Base-by-base conservation (phyloP, 306 rosid genomes). In the Macrotyloma uniflorum region DNA sequence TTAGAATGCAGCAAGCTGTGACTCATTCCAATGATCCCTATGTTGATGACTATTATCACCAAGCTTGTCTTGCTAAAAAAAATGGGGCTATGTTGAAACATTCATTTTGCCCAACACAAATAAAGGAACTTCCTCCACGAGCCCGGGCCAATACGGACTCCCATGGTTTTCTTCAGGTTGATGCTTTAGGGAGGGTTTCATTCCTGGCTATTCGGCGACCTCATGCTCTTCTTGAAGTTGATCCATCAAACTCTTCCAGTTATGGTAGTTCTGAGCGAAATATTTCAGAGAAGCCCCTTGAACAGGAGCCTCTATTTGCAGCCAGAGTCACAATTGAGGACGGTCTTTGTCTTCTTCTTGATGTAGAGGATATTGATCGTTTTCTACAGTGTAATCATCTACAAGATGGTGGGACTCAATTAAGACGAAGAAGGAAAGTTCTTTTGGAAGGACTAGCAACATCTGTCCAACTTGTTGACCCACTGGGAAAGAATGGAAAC, bases 371-470 rank as follows among this genome's bases (percentile, higher is more conserved):
- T 73, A 82, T 87, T 63, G 90, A 87, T 73, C 86, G 88, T 24
- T 83, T 84, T 55, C 58, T 84, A 6, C 79, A 79, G 68, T 70
- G 70, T 72, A 85, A 85, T 70, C 85, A 67, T 46, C 72, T 80
- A 24, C 90, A 82, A 61, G 90, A 87, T 79, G 88, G 90, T 32
- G 88, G 90, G 54, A 45, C 82, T 36, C 90, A 87, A 62, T 55
- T 87, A 76, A 79, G 86, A 78, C 79, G 77, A 62, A 87, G 86
- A 76, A 83, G 90, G 30, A 86, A 82, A 53, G 80, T 84, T 55
- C 86, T 87, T 63, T 78, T 87, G 78, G 88, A 87, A 76, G 90
- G 90, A 32, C 64, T 87, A 67, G 90, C 90, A 54, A 74, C 90
- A 33, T 84, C 90, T 14, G 85, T 87, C 43, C 88, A 82, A 79